Evolutionary conservation across 2,329 filamentous ascomycete genomes (phyloP).

Genomic region (Coniochaeta sp.): DNA sequence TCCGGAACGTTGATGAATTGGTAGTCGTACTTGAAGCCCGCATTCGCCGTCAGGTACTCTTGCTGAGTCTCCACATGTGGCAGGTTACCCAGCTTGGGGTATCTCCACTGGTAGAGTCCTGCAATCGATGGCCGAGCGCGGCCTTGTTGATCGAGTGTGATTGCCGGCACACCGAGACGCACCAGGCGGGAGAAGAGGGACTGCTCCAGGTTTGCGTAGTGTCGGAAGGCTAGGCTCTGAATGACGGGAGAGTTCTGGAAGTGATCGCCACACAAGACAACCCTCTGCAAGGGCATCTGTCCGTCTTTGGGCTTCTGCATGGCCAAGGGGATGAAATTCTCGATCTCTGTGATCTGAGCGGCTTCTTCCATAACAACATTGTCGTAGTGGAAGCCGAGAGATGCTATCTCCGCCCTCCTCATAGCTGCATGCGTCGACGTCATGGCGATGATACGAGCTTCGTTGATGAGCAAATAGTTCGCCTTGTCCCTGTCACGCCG

Average conservation of each 20-base stretch:
- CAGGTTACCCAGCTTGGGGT: constrained; percentile 71
- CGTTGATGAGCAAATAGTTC: constrained; percentile 90
- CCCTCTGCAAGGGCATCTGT: constrained; percentile 69
- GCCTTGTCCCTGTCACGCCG: constrained; percentile 84
- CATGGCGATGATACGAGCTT: constrained; percentile 98
- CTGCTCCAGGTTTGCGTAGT: constrained; percentile 94
- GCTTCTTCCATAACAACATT: constrained; percentile 99
- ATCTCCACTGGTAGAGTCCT: constrained; percentile 88
- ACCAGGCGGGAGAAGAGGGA: constrained; percentile 89
- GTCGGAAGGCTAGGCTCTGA: constrained; percentile 86
- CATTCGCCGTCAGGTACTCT: constrained; percentile 77
- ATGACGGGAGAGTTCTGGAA: constrained; percentile 95
- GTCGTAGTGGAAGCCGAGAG: constrained; percentile 93
- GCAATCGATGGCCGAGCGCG: constrained; percentile 83
- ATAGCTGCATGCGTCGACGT: constrained; percentile 97
- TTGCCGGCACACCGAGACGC: constrained; percentile 82
- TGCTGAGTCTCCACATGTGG: constrained; percentile 59
- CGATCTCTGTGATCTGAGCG: constrained; percentile 94
- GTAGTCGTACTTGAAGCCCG: constrained; percentile 88
- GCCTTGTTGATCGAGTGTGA: constrained; percentile 88
- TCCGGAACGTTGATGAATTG: constrained; percentile 95
- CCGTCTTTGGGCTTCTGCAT: constrained; percentile 74
- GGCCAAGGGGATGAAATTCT: constrained; percentile 92
- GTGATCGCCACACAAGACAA: constrained; percentile 92
- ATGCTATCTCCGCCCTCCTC: constrained; percentile 80